phyloP scores from a whole-genome alignment of 805 yeast genomes.

The Candida sithepensis region DNA sequence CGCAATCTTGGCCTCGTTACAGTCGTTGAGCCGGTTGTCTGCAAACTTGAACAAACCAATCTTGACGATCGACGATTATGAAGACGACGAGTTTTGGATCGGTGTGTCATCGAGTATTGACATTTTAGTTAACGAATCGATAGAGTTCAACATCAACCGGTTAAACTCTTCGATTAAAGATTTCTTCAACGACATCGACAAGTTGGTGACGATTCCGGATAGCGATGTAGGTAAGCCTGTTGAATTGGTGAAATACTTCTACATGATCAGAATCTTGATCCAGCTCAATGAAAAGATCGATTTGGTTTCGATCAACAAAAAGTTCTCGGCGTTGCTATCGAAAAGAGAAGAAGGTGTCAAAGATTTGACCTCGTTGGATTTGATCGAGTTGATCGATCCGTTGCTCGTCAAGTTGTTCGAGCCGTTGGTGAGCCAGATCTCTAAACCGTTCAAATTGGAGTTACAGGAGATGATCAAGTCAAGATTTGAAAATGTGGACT shows the following conservation, averaged over 20 bases:
- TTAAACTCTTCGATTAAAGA: constrained; percentile 15
- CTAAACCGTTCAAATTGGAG: constrained; percentile 7
- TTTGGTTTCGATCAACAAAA: constrained; percentile 12
- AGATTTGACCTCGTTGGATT: constrained; percentile 8
- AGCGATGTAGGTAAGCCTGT: neutral
- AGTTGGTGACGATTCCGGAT: constrained; percentile 1
- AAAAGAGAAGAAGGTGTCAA: neutral
- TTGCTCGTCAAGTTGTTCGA: constrained; percentile 11
- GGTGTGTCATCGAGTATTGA: constrained; percentile 8
- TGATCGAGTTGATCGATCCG: constrained; percentile 13
- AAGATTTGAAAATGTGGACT: constrained; percentile 8
- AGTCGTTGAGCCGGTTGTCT: constrained; percentile 18
- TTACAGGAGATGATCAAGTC: constrained; percentile 6
- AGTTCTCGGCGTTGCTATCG: constrained; percentile 6
- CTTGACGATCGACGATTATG: constrained; percentile 34
- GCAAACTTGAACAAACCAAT: constrained; percentile 25
- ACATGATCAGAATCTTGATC: constrained; percentile 22
- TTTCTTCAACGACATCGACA: constrained; percentile 15
- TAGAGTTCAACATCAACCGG: constrained; percentile 7
- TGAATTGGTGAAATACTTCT: constrained; percentile 20
- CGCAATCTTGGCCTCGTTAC: constrained; percentile 16
- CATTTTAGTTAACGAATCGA: constrained; percentile 15
- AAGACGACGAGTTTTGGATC: constrained; percentile 32
- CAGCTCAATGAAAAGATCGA: constrained; percentile 23
- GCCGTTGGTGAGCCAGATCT: constrained; percentile 9